These are phyloP conservation scores for Hygrophorus russula DNA, from an alignment of 768 basidiomycete species.

Conservation along the genomic window DNA sequence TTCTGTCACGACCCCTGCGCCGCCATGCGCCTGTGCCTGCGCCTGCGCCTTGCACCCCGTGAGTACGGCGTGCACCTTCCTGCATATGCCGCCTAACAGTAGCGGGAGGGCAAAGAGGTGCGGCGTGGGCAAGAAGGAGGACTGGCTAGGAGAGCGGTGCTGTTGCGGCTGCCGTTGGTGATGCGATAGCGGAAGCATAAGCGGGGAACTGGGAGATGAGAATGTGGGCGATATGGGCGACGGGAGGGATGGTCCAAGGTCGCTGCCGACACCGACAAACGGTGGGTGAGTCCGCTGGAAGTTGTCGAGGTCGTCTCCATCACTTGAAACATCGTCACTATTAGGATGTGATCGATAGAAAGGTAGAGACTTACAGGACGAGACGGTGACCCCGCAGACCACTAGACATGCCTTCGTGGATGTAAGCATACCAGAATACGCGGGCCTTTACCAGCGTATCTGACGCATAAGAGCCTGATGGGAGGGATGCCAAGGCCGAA, in stretches of 20 bases:
- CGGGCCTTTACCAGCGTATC: slow-evolving; percentile 30
- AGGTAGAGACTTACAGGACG: slow-evolving; percentile 49
- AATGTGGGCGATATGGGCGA: slow-evolving; percentile 26
- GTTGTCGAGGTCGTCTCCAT: slow-evolving; percentile 62
- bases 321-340: slow-evolving; percentile 24
- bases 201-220: slow-evolving; percentile 9
- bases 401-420: slow-evolving; percentile 74
- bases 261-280: neutral
- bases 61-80: slow-evolving; percentile 65
- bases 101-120: slow-evolving; percentile 62
- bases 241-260: slow-evolving; percentile 9
- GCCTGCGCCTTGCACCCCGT: slow-evolving; percentile 62
- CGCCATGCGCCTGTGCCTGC: slow-evolving; percentile 23
- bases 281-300: slow-evolving; percentile 56
- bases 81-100: slow-evolving; percentile 64
- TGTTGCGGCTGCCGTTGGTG: slow-evolving; percentile 13
- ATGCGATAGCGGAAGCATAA: slow-evolving; percentile 8
- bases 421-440: slow-evolving; percentile 84
- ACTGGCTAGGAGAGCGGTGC: slow-evolving; percentile 21
- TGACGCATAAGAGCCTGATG: slow-evolving; percentile 11
- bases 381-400: slow-evolving; percentile 81
- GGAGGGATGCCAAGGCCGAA: slow-evolving; percentile 41
- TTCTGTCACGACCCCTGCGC: slow-evolving; percentile 25
- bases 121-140: slow-evolving; percentile 41
- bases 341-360: neutral